Evolutionary conservation across 106 monocot species (phyloP).

Genomic region (Dioscorea zingiberensis): DNA sequence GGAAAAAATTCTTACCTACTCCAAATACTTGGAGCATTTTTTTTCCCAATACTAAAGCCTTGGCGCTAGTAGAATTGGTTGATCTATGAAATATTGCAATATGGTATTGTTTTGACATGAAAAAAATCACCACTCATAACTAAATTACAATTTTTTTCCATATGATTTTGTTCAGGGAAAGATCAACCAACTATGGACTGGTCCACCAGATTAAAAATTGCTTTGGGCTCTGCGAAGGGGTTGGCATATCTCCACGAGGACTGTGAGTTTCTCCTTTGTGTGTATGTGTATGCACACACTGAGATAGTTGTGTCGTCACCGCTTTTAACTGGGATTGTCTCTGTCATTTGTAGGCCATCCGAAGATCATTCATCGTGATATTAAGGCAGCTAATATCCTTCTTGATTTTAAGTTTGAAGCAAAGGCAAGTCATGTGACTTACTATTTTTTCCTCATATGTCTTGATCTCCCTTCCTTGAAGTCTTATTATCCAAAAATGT

Average conservation of each 20-base stretch:
- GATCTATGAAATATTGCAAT: too few relatives aligned
- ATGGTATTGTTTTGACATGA: too few relatives aligned
- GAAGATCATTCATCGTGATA: constrained; percentile 87
- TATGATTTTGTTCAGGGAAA: constrained; percentile 18
- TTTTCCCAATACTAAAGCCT: too few relatives aligned
- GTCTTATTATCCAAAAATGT: too few relatives aligned
- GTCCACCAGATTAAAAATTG: constrained; percentile 55
- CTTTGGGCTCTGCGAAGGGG: constrained; percentile 62
- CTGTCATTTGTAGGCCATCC: constrained; percentile 57
- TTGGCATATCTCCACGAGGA: constrained; percentile 77
- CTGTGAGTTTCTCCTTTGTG: constrained; percentile 30
- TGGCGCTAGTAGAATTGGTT: too few relatives aligned
- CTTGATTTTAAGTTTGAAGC: constrained; percentile 83
- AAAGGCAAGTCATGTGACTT: constrained; percentile 35
- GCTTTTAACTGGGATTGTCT: neutral
- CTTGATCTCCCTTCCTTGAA: too few relatives aligned
- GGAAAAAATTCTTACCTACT: too few relatives aligned
- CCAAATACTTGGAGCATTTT: too few relatives aligned
- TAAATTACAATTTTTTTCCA: too few relatives aligned
- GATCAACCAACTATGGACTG: constrained; percentile 54
- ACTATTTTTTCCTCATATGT: too few relatives aligned
- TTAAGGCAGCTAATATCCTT: constrained; percentile 91
- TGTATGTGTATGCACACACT: neutral
- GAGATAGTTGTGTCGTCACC: neutral
- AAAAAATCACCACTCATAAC: too few relatives aligned